Evolutionary conservation across 2,329 filamentous ascomycete genomes (phyloP).

Genomic region (Ophiostoma sp.): DNA sequence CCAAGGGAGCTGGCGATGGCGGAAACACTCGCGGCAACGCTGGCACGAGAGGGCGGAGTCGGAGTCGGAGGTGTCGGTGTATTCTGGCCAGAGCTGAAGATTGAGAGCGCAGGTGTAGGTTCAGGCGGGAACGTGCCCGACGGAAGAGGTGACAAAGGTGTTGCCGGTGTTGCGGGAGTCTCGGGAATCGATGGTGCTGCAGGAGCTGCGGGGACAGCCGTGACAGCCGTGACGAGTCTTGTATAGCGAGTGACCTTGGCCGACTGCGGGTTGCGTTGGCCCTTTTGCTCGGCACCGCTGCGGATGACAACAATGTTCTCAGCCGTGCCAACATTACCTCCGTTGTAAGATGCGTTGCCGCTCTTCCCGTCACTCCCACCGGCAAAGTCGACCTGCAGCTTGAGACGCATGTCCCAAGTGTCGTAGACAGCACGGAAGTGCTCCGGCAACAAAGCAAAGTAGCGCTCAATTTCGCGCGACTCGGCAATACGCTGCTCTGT

Average conservation of each 20-base stretch:
- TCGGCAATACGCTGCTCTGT: constrained; percentile 72
- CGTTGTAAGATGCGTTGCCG: constrained; percentile 50
- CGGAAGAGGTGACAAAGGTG: neutral
- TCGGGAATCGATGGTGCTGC: neutral
- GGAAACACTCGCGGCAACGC: neutral
- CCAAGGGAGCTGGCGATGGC: neutral
- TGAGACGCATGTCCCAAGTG: constrained; percentile 90
- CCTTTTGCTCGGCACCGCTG: constrained; percentile 55
- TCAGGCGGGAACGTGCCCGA: neutral
- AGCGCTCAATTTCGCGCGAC: constrained; percentile 78
- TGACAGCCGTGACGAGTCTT: constrained; percentile 5
- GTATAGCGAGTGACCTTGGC: constrained; percentile 48
- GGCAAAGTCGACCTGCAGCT: constrained; percentile 84
- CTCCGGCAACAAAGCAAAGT: constrained; percentile 68
- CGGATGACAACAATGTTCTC: constrained; percentile 75
- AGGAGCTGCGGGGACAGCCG: neutral
- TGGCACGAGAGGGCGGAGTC: neutral
- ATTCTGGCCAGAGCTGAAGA: constrained; percentile 14
- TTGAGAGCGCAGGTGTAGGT: neutral
- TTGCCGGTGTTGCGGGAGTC: neutral
- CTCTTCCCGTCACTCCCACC: constrained; percentile 51
- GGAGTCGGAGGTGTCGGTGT: neutral
- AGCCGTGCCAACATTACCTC: constrained; percentile 51
- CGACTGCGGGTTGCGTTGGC: constrained; percentile 47
- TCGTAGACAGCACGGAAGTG: constrained; percentile 77